A percentile compares a stretch with the other conserved stretches of the same genome.
These are phyloP conservation scores for Arthroderma sp. DNA, from an alignment of 2,329 filamentous ascomycete species.

Conservation along the genomic window DNA sequence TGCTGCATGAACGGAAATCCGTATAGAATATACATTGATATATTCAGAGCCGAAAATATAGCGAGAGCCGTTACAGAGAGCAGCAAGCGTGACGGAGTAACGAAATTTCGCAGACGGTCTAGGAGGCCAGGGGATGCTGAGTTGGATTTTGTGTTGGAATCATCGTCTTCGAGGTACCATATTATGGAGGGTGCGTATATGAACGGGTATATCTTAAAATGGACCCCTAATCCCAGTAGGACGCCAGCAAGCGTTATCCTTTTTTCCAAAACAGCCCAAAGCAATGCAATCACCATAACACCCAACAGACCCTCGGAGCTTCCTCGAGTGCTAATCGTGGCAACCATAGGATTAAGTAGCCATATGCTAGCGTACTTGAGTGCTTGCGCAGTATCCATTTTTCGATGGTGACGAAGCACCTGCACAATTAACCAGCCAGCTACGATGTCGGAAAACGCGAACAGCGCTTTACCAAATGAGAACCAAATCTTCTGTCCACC, in stretches of 20 bases:
- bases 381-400: conserved; percentile 43
- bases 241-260: conserved; percentile 54
- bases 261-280: conserved; percentile 65
- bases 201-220: conserved; percentile 98
- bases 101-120: conserved; percentile 15
- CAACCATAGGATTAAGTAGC: conserved; percentile 96
- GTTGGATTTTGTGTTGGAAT: neutral
- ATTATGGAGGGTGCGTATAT: conserved; percentile 61
- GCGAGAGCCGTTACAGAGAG: conserved; percentile 47
- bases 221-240: conserved; percentile 70
- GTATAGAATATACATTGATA: conserved; percentile 67
- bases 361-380: conserved; percentile 73
- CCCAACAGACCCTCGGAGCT: conserved; percentile 86
- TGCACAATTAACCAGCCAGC: conserved; percentile 66
- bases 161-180: conserved; percentile 27
- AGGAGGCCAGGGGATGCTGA: neutral
- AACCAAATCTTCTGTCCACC: conserved; percentile 43
- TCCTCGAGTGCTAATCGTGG: conserved; percentile 86
- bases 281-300: conserved; percentile 64
- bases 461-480: conserved; percentile 75
- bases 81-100: conserved; percentile 26
- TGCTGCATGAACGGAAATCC: conserved; percentile 71
- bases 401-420: conserved; percentile 36
- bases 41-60: conserved; percentile 63
- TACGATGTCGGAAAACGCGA: conserved; percentile 68